These are phyloP conservation scores for Articulospora tetracladia DNA, from an alignment of 495 filamentous ascomycete genomes.

Conservation along the genomic window DNA sequence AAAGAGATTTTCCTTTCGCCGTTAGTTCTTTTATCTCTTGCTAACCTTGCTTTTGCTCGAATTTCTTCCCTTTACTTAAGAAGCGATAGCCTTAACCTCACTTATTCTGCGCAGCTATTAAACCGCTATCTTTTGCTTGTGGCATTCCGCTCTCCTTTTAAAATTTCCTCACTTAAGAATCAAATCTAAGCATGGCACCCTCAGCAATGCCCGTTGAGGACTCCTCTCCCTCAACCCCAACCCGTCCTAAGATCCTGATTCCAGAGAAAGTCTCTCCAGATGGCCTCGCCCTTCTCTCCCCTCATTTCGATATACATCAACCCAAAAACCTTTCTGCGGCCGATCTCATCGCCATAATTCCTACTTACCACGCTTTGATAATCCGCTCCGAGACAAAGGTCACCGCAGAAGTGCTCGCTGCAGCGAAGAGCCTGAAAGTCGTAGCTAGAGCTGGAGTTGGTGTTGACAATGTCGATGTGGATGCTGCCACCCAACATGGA, in stretches of 20 bases:
- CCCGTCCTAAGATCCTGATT: slow-evolving; percentile 56
- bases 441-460: slow-evolving; percentile 74
- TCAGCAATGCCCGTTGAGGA: slow-evolving; percentile 25
- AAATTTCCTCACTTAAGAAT: not conserved
- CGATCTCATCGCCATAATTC: slow-evolving; percentile 55
- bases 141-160: not conserved
- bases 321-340: slow-evolving; percentile 48
- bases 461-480: slow-evolving; percentile 72
- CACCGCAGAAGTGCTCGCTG: slow-evolving; percentile 52
- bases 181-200: slow-evolving; percentile 30
- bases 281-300: slow-evolving; percentile 56
- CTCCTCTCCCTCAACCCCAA: slow-evolving; percentile 10
- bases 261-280: slow-evolving; percentile 72
- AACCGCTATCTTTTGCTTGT: not conserved
- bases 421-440: slow-evolving; percentile 58
- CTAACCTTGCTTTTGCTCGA: not conserved
- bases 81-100: not conserved
- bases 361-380: slow-evolving; percentile 62
- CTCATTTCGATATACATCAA: slow-evolving; percentile 56
- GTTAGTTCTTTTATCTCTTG: not conserved
- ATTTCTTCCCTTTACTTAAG: not conserved
- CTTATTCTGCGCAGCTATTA: not conserved
- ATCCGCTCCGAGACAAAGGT: slow-evolving; percentile 72
- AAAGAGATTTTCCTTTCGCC: not conserved
- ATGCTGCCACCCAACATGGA: slow-evolving; percentile 58